These are phyloP conservation scores for Plasmodium inui DNA, from an alignment of 169 alveolate species.

Conservation along the genomic window DNA sequence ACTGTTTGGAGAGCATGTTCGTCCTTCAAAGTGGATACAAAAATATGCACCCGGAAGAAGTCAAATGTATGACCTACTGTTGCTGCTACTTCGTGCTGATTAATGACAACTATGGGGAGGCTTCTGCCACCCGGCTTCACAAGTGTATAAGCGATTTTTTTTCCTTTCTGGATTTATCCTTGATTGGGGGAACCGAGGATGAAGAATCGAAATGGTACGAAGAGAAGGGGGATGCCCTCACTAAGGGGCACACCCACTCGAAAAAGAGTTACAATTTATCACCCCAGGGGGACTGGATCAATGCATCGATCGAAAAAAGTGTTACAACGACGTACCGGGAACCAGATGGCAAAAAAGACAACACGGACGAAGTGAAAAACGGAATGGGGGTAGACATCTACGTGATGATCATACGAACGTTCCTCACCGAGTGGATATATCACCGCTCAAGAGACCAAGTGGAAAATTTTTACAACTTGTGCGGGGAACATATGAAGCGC, in stretches of 20 bases:
- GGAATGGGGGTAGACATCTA: not conserved
- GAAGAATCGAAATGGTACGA: not conserved
- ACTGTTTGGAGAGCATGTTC: constrained; percentile 28
- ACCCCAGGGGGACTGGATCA: not conserved
- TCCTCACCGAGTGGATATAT: constrained; percentile 23
- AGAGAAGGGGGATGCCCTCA: not conserved
- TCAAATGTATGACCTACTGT: constrained; percentile 11
- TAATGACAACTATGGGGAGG: constrained; percentile 17
- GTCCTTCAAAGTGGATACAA: constrained; percentile 8
- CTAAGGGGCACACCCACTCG: not conserved
- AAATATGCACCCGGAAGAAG: not conserved
- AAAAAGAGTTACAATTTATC: not conserved
- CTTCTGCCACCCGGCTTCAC: not conserved
- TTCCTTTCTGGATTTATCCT: not conserved
- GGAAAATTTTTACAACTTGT: constrained; percentile 17
- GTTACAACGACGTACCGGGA: not conserved
- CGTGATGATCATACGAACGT: constrained; percentile 27
- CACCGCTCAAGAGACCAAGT: not conserved
- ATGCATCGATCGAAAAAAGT: not conserved
- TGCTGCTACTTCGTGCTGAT: constrained; percentile 40
- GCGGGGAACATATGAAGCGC: constrained; percentile 12
- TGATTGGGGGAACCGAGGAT: not conserved
- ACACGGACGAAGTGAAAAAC: not conserved
- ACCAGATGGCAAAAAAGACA: not conserved
- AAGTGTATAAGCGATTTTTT: constrained; percentile 4